These are phyloP conservation scores for Halenospora varia DNA, from an alignment of 495 filamentous ascomycete genomes.

Conservation along the genomic window DNA sequence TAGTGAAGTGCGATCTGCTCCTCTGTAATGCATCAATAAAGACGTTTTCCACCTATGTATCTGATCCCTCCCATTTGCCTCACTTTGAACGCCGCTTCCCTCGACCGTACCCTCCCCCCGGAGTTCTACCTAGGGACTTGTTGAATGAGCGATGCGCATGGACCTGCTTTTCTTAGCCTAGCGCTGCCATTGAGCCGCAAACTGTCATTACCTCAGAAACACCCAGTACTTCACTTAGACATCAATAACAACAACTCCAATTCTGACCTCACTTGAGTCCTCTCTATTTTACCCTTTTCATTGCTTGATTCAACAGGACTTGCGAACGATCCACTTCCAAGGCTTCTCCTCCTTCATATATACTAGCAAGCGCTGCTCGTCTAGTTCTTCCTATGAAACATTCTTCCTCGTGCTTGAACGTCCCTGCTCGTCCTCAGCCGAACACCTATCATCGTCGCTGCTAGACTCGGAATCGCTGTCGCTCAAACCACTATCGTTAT, in stretches of 20 bases:
- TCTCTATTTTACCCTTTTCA: too few species aligned
- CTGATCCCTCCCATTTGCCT: slow-evolving; percentile 1
- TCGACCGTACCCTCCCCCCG: background rate
- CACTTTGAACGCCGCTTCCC: background rate
- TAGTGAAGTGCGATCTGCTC: too few species aligned
- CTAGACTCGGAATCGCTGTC: slow-evolving; percentile 8
- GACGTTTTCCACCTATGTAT: too few species aligned
- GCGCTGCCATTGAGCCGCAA: too few species aligned
- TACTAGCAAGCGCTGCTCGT: background rate
- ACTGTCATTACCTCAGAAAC: background rate
- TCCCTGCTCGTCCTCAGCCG: slow-evolving; percentile 2
- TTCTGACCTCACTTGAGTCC: too few species aligned
- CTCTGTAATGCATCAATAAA: too few species aligned
- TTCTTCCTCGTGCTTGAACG: slow-evolving; percentile 7
- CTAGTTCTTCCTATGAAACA: slow-evolving; percentile 1
- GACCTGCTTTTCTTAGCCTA: too few species aligned
- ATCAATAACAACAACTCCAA: too few species aligned
- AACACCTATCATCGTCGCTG: slow-evolving; percentile 9
- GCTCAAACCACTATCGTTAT: slow-evolving; percentile 12
- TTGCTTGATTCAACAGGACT: too few species aligned
- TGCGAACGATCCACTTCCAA: background rate
- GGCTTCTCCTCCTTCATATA: background rate
- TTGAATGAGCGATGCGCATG: background rate
- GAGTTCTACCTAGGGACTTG: background rate
- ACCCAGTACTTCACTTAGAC: background rate